These are phyloP conservation scores for Salisapilia sapeloensis DNA, from an alignment of 352 stramenopile genomes.

Conservation along the genomic window DNA sequence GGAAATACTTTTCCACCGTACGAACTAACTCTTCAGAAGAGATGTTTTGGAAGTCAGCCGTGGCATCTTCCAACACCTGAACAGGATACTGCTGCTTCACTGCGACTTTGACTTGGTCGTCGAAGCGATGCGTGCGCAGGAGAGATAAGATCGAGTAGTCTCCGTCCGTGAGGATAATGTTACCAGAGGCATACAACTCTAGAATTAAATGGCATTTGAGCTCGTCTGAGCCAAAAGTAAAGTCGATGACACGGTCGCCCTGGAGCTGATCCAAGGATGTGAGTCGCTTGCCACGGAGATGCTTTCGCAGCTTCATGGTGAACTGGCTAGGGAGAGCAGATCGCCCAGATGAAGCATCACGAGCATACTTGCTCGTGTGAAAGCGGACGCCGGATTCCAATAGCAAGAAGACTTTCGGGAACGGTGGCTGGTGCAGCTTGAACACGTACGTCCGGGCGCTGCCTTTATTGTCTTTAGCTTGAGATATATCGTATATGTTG, in stretches of 20 bases:
- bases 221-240: constrained; percentile 88
- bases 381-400: constrained; percentile 95
- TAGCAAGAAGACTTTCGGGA: constrained; percentile 88
- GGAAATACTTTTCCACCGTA: constrained; percentile 29
- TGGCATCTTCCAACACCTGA: constrained; percentile 31
- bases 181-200: constrained; percentile 94
- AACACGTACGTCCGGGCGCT: constrained; percentile 83
- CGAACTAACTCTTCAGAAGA: constrained; percentile 11
- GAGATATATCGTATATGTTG: constrained; percentile 93
- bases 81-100: constrained; percentile 64
- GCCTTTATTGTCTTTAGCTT: constrained; percentile 66
- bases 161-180: constrained; percentile 94
- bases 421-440: constrained; percentile 82
- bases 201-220: constrained; percentile 89
- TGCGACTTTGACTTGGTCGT: constrained; percentile 80
- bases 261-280: constrained; percentile 87
- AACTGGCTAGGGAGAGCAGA: constrained; percentile 86
- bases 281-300: constrained; percentile 89
- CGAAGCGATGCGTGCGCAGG: constrained; percentile 90
- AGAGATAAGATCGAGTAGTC: constrained; percentile 92
- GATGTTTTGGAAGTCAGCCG: constrained; percentile 26
- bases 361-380: constrained; percentile 87
- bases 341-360: constrained; percentile 31
- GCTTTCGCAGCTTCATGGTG: constrained; percentile 96
- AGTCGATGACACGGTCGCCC: constrained; percentile 92